phyloP scores from a whole-genome alignment of 805 yeast genomes.

The Brettanomyces sp. region DNA sequence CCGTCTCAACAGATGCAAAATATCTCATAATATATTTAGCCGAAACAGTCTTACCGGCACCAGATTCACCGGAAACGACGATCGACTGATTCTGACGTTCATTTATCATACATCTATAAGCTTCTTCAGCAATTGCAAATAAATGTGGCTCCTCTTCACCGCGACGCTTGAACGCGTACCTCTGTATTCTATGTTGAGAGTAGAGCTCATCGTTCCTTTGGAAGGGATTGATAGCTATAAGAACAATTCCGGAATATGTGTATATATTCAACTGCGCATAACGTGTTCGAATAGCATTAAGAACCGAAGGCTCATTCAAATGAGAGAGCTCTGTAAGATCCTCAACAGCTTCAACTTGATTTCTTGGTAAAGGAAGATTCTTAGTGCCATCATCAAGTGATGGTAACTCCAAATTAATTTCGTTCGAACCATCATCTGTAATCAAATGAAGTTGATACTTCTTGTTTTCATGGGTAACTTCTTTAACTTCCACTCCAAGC shows the following conservation, averaged over 20 bases:
- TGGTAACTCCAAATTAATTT: slow-evolving; percentile 39
- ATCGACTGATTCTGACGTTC: slow-evolving; percentile 86
- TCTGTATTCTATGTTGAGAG: slow-evolving; percentile 87
- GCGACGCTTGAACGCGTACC: slow-evolving; percentile 84
- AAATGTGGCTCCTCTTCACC: slow-evolving; percentile 96
- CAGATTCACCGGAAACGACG: slow-evolving; percentile 95
- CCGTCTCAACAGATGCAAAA: slow-evolving; percentile 82
- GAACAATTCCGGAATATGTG: slow-evolving; percentile 93
- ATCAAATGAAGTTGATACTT: slow-evolving; percentile 43
- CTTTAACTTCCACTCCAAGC: slow-evolving; percentile 57
- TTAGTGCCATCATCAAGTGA: slow-evolving; percentile 41
- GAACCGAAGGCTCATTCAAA: slow-evolving; percentile 91
- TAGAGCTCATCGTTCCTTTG: slow-evolving; percentile 86
- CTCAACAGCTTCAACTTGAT: slow-evolving; percentile 90
- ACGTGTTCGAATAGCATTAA: slow-evolving; percentile 85
- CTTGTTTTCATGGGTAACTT: slow-evolving; percentile 30
- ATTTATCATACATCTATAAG: slow-evolving; percentile 87
- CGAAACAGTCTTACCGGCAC: slow-evolving; percentile 97
- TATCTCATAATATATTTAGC: slow-evolving; percentile 97
- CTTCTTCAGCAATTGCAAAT: slow-evolving; percentile 96
- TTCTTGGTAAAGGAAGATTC: slow-evolving; percentile 71
- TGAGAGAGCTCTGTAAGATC: slow-evolving; percentile 89
- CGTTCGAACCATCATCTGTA: slow-evolving; percentile 39
- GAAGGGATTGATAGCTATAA: slow-evolving; percentile 94
- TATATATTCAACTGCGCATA: slow-evolving; percentile 86